Evolutionary conservation across 2,329 filamentous ascomycete genomes (phyloP).

Genomic region (Bipolaris zeicola): DNA sequence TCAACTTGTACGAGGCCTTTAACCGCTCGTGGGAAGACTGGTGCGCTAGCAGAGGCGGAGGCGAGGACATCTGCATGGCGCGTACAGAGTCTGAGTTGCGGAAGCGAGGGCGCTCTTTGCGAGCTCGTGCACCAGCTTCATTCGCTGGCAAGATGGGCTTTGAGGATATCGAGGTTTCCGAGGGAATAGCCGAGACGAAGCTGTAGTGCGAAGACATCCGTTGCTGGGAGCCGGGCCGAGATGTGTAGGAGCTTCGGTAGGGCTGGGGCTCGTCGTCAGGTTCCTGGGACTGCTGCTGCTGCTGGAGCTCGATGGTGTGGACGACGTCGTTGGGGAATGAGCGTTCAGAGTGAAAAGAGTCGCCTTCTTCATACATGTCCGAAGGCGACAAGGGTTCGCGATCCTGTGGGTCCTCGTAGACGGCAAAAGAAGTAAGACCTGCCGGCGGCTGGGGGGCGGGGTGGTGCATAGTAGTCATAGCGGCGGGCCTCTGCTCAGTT

Average conservation of each 20-base stretch:
- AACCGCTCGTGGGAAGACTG: constrained; percentile 39
- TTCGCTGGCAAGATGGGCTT: constrained; percentile 35
- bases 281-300: constrained; percentile 13
- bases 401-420: constrained; percentile 44
- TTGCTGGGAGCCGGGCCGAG: constrained; percentile 28
- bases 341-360: constrained; percentile 42
- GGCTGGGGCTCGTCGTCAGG: constrained; percentile 32
- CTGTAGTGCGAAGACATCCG: constrained; percentile 41
- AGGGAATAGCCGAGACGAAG: constrained; percentile 48
- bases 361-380: constrained; percentile 40
- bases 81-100: constrained; percentile 72
- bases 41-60: constrained; percentile 37
- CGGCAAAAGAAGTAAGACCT: constrained; percentile 40
- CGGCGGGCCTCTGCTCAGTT: constrained; percentile 16
- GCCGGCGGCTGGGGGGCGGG: constrained; percentile 29
- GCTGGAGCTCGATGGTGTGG: constrained; percentile 39
- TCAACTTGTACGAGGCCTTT: constrained; percentile 41
- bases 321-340: constrained; percentile 38
- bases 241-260: constrained; percentile 43
- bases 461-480: constrained; percentile 43
- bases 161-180: constrained; percentile 45
- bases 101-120: constrained; percentile 67
- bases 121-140: constrained; percentile 52
- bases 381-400: constrained; percentile 37
- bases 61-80: constrained; percentile 74